Evolutionary conservation across 306 rosid genomes (phyloP).

Genomic region (Alnus rubra): DNA sequence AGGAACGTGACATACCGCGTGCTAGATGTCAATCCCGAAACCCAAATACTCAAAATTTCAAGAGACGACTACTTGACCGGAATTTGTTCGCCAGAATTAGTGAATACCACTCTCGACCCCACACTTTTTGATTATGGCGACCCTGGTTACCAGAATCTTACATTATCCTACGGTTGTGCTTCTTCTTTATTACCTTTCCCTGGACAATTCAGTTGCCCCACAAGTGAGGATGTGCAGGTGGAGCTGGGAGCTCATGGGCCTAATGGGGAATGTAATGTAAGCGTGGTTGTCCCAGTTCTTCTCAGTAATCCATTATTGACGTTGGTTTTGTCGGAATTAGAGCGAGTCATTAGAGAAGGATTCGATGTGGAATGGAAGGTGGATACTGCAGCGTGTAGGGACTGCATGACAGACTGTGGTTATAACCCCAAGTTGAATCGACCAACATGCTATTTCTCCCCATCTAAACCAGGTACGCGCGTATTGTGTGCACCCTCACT

Average conservation of each 20-base stretch:
- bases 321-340: background rate
- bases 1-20: constrained; percentile 32
- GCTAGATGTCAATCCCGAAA: background rate
- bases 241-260: background rate
- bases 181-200: background rate
- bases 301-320: too few species aligned
- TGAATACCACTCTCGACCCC: constrained; percentile 37
- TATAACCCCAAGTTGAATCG: too few species aligned
- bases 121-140: constrained; percentile 19
- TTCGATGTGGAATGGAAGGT: background rate
- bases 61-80: constrained; percentile 30
- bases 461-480: background rate
- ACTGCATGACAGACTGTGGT: too few species aligned
- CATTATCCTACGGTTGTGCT: constrained; percentile 40
- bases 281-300: constrained; percentile 32
- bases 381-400: background rate
- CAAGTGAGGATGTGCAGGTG: background rate
- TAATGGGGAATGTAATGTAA: background rate
- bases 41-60: constrained; percentile 33
- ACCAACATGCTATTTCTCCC: background rate
- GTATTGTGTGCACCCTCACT: background rate
- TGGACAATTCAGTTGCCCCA: background rate
- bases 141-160: constrained; percentile 23
- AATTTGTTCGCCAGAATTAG: constrained; percentile 30
- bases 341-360: constrained; percentile 2